phyloP scores from a whole-genome alignment of 2,329 filamentous ascomycete genomes.

The Colletotrichum lindemuthianum region DNA sequence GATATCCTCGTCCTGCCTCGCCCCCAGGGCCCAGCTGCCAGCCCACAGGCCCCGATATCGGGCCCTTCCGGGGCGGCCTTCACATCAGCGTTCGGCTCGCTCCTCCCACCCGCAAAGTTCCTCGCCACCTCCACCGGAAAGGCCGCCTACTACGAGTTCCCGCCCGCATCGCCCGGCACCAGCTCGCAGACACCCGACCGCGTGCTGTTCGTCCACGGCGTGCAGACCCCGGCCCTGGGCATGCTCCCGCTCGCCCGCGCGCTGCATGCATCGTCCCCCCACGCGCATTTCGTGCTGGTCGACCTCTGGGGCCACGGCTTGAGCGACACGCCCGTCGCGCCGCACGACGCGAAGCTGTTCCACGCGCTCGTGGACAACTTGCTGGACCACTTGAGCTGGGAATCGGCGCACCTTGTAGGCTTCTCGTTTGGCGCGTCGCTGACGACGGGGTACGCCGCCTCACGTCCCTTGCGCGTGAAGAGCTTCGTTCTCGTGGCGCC shows the following conservation, averaged over 20 bases:
- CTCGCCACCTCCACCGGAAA: conserved; percentile 45
- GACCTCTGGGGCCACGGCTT: conserved; percentile 66
- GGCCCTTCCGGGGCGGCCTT: conserved; percentile 51
- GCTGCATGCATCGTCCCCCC: conserved; percentile 48
- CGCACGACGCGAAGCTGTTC: conserved; percentile 55
- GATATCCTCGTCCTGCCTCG: conserved; percentile 8
- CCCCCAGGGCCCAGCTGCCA: not conserved
- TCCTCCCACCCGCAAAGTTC: conserved; percentile 51
- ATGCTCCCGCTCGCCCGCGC: conserved; percentile 52
- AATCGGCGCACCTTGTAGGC: conserved; percentile 55
- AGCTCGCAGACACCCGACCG: conserved; percentile 34
- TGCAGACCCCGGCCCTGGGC: conserved; percentile 61
- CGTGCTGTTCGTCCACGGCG: conserved; percentile 60
- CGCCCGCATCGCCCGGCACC: conserved; percentile 27
- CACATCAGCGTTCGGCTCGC: conserved; percentile 46
- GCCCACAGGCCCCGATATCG: conserved; percentile 40
- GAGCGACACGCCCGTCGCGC: conserved; percentile 54
- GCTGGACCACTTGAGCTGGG: conserved; percentile 53
- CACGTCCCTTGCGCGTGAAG: conserved; percentile 42
- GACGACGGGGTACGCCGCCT: conserved; percentile 49
- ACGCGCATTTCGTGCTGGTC: conserved; percentile 52
- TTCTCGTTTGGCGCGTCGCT: conserved; percentile 60
- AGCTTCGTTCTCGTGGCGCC: conserved; percentile 57
- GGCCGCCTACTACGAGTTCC: conserved; percentile 52
- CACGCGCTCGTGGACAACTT: conserved; percentile 51